These are phyloP conservation scores for Pichia sp. DNA, from an alignment of 1,139 yeast species.

Conservation along the genomic window DNA sequence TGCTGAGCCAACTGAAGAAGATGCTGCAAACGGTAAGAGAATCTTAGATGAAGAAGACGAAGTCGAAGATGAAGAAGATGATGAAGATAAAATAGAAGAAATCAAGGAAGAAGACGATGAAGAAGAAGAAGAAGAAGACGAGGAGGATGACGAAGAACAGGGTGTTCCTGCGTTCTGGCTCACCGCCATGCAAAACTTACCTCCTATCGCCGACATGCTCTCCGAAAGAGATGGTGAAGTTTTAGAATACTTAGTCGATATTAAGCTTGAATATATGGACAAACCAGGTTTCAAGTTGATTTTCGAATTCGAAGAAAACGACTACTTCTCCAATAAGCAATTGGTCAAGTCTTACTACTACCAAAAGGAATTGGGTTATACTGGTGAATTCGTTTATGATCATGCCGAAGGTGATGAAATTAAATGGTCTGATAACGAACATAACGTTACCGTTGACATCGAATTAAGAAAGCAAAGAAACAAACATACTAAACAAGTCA, in stretches of 20 bases:
- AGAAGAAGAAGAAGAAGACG: slow-evolving; percentile 38
- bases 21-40: slow-evolving; percentile 70
- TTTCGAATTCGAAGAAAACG: slow-evolving; percentile 78
- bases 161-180: slow-evolving; percentile 98
- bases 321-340: slow-evolving; percentile 68
- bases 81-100: slow-evolving; percentile 31
- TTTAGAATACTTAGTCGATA: slow-evolving; percentile 62
- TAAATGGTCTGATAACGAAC: slow-evolving; percentile 79
- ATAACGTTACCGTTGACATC: slow-evolving; percentile 79
- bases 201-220: slow-evolving; percentile 79
- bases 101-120: slow-evolving; percentile 33
- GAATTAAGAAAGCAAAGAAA: slow-evolving; percentile 98
- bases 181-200: slow-evolving; percentile 87
- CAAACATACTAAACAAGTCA: slow-evolving; percentile 94
- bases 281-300: slow-evolving; percentile 89
- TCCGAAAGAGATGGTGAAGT: slow-evolving; percentile 92
- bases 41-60: slow-evolving; percentile 37
- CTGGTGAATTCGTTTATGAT: slow-evolving; percentile 96
- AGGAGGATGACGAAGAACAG: slow-evolving; percentile 38
- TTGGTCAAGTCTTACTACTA: slow-evolving; percentile 88
- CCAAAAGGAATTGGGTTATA: slow-evolving; percentile 91
- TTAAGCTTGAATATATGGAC: slow-evolving; percentile 78
- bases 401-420: slow-evolving; percentile 92
- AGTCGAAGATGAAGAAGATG: slow-evolving; percentile 47
- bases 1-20: slow-evolving; percentile 75